Conservation (phyloP, 371 early-diverging fungal genomes). For the Mucor velutinosus region DNA sequence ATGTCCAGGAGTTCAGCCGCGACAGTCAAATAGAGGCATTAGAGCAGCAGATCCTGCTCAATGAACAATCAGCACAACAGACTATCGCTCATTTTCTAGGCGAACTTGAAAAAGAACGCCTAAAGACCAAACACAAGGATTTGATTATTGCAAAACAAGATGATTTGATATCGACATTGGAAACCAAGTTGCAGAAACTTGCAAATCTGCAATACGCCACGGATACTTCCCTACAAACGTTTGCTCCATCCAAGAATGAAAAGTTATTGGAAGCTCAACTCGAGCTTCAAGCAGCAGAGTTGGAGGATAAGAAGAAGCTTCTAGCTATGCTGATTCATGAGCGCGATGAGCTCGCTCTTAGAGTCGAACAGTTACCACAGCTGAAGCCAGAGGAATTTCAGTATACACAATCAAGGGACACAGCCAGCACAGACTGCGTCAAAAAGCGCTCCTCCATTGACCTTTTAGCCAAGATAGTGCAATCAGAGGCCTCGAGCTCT, state of each 20-base stretch:
- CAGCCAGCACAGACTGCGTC: neutral
- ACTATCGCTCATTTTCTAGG: slow-evolving; percentile 30
- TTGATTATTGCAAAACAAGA: slow-evolving; percentile 40
- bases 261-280: slow-evolving; percentile 25
- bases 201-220: neutral
- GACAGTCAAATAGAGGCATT: neutral
- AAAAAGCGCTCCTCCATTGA: neutral
- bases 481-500: neutral
- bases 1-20: neutral
- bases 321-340: slow-evolving; percentile 31
- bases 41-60: neutral
- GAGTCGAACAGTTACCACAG: neutral
- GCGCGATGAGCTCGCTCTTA: slow-evolving; percentile 24
- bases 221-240: neutral
- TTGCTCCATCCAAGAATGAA: neutral
- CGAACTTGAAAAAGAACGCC: slow-evolving; percentile 32
- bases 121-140: slow-evolving; percentile 19
- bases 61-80: slow-evolving; percentile 19
- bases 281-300: slow-evolving; percentile 34
- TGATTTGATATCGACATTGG: slow-evolving; percentile 30
- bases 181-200: slow-evolving; percentile 15
- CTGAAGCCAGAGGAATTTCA: neutral
- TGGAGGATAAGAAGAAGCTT: slow-evolving; percentile 35
- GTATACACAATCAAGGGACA: neutral
- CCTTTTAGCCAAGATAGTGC: neutral